These are phyloP conservation scores for Stephania cephalantha DNA, from an alignment of 164 flowering plant genomes.

Conservation along the genomic window DNA sequence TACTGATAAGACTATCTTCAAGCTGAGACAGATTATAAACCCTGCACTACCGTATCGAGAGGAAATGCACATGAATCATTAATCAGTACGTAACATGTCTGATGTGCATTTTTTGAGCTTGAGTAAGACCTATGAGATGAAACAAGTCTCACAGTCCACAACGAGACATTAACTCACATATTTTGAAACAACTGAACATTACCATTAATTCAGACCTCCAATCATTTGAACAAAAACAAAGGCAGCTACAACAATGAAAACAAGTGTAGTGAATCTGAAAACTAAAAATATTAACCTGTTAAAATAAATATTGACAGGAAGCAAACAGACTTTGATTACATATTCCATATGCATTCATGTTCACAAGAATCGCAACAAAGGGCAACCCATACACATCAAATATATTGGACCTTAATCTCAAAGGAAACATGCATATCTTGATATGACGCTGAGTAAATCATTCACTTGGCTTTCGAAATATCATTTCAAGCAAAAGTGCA, in stretches of 20 bases:
- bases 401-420: too few relatives aligned
- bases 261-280: background rate
- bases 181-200: background rate
- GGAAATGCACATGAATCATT: background rate
- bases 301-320: background rate
- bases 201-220: background rate
- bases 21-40: background rate
- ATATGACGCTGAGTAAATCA: too few relatives aligned
- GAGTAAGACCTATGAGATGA: too few relatives aligned
- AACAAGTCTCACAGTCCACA: too few relatives aligned
- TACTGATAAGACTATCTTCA: background rate
- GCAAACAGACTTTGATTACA: background rate
- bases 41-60: background rate
- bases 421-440: too few relatives aligned
- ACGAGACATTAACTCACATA: too few relatives aligned
- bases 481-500: background rate
- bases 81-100: too few relatives aligned
- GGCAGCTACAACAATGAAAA: background rate
- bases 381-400: too few relatives aligned
- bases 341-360: too few relatives aligned
- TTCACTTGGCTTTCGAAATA: background rate
- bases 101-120: too few relatives aligned
- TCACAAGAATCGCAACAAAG: too few relatives aligned
- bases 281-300: too few relatives aligned
- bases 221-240: background rate